These are phyloP conservation scores for Adansonia gregorii DNA, from an alignment of 441 rosid species.

Conservation along the genomic window DNA sequence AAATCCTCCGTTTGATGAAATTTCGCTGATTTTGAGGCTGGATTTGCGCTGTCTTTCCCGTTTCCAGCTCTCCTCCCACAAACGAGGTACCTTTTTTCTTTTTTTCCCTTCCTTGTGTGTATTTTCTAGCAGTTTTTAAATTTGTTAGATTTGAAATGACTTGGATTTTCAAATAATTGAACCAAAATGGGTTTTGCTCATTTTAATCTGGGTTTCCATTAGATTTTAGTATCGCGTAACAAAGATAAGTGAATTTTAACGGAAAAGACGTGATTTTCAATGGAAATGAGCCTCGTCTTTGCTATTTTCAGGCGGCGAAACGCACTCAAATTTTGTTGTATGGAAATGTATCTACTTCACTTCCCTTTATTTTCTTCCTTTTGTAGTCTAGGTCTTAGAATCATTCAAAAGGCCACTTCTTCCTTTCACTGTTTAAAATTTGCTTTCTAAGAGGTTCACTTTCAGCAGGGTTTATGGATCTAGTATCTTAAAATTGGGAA, in stretches of 20 bases:
- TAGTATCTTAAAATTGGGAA: slow-evolving; percentile 26
- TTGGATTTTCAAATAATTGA: slow-evolving; percentile 31
- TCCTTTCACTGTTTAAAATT: slow-evolving; percentile 30
- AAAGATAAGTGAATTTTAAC: slow-evolving; percentile 26
- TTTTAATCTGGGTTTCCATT: slow-evolving; percentile 18
- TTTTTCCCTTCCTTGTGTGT: background rate
- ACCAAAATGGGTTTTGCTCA: slow-evolving; percentile 25
- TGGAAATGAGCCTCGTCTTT: slow-evolving; percentile 24
- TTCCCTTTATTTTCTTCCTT: slow-evolving; percentile 22
- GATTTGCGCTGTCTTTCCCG: slow-evolving; percentile 7
- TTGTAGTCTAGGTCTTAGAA: slow-evolving; percentile 25
- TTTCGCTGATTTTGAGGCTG: slow-evolving; percentile 33
- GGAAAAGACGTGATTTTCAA: slow-evolving; percentile 16
- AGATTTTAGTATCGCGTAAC: slow-evolving; percentile 25
- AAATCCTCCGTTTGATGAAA: slow-evolving; percentile 24
- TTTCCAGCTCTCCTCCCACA: slow-evolving; percentile 17
- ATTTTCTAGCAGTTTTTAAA: background rate
- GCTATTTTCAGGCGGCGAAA: slow-evolving; percentile 14
- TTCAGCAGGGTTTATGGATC: slow-evolving; percentile 38
- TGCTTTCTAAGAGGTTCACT: slow-evolving; percentile 19
- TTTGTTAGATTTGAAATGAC: slow-evolving; percentile 31
- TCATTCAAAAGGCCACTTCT: slow-evolving; percentile 12
- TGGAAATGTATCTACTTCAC: slow-evolving; percentile 20
- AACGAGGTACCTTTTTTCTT: slow-evolving; percentile 31
- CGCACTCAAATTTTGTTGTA: slow-evolving; percentile 18